These are phyloP conservation scores for Colletotrichum sp. DNA, from an alignment of 2,329 filamentous ascomycete genomes.

Conservation along the genomic window DNA sequence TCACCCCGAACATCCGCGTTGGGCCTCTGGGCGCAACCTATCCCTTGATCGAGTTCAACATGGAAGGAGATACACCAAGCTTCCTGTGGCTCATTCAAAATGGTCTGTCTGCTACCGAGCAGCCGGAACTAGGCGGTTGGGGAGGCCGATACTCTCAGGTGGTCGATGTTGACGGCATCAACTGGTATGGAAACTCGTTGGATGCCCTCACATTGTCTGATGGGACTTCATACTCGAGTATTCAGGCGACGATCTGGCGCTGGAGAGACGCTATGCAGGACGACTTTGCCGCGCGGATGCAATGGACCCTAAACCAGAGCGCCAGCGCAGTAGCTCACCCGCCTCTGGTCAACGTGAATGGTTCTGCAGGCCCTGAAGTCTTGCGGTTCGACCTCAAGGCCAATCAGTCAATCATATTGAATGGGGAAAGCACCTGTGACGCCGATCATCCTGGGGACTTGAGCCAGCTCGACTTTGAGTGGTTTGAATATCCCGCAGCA, in stretches of 20 bases:
- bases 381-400: not conserved
- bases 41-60: conserved; percentile 52
- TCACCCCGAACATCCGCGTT: conserved; percentile 58
- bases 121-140: conserved; percentile 53
- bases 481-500: not conserved
- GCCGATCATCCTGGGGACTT: not conserved
- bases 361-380: conserved; percentile 14
- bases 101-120: conserved; percentile 48
- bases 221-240: conserved; percentile 8
- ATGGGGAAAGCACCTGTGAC: not conserved
- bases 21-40: conserved; percentile 47
- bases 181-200: not conserved
- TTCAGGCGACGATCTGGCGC: conserved; percentile 45
- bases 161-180: conserved; percentile 28
- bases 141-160: conserved; percentile 48
- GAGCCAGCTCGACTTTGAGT: not conserved
- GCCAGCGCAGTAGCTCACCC: conserved; percentile 46
- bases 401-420: not conserved
- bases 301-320: conserved; percentile 35
- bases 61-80: conserved; percentile 58
- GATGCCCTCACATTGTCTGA: not conserved
- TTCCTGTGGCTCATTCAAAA: conserved; percentile 56
- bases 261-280: conserved; percentile 45
- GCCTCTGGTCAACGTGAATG: conserved; percentile 48
- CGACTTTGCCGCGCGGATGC: conserved; percentile 46